A percentile compares a stretch with the other conserved stretches of the same genome.
Conservation (phyloP, 2,329 filamentous ascomycete species). For the Fusarium sambucinum region DNA sequence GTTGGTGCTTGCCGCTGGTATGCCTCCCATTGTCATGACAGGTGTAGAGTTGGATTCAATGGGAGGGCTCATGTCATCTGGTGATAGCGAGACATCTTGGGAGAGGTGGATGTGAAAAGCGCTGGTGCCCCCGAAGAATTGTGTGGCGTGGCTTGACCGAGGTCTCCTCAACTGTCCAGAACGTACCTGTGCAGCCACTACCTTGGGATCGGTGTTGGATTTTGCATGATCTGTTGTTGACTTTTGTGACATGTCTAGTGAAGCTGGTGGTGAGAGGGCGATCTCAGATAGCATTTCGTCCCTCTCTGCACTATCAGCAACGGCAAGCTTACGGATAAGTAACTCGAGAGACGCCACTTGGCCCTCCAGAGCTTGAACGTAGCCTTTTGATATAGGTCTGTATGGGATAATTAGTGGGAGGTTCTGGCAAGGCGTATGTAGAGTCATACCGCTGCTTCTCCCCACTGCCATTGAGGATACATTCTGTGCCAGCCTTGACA, state of each 20-base stretch:
- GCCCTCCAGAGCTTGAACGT: slow-evolving; percentile 62
- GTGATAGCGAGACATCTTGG: slow-evolving; percentile 44
- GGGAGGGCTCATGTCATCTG: slow-evolving; percentile 22
- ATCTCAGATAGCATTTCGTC: slow-evolving; percentile 58
- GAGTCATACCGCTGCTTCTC: slow-evolving; percentile 57
- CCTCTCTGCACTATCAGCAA: slow-evolving; percentile 55
- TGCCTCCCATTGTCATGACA: slow-evolving; percentile 16
- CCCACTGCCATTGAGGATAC: slow-evolving; percentile 56
- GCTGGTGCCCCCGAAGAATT: slow-evolving; percentile 64
- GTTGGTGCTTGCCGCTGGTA: slow-evolving; percentile 26
- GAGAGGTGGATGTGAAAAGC: slow-evolving; percentile 57
- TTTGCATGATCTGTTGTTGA: slow-evolving; percentile 39
- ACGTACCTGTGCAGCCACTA: slow-evolving; percentile 51
- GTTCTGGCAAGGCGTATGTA: not conserved
- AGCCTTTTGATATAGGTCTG: slow-evolving; percentile 60
- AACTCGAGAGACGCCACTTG: slow-evolving; percentile 60
- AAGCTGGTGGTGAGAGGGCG: slow-evolving; percentile 47
- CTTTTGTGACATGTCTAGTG: slow-evolving; percentile 30
- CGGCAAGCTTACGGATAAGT: slow-evolving; percentile 59
- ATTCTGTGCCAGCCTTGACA: slow-evolving; percentile 56
- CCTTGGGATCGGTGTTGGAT: slow-evolving; percentile 47
- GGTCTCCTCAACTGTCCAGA: slow-evolving; percentile 56
- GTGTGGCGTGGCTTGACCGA: slow-evolving; percentile 56
- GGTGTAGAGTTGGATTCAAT: slow-evolving; percentile 31
- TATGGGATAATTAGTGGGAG: not conserved